Conservation (phyloP, 2,329 filamentous ascomycete species). For the Aspergillus fischeri region DNA sequence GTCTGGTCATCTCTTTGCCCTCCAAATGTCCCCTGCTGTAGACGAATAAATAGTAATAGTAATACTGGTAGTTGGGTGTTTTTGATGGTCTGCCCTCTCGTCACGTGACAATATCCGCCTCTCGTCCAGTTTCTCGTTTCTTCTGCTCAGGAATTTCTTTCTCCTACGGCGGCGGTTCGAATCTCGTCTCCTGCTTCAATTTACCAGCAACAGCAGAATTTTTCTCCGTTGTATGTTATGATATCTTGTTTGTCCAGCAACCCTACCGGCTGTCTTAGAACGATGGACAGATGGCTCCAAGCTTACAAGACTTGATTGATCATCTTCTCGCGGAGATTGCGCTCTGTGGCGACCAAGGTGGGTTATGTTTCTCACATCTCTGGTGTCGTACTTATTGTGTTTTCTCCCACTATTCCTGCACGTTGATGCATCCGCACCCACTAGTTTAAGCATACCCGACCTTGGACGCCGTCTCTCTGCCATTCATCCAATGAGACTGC, state of each 20-base stretch:
- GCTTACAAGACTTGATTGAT: slow-evolving; percentile 55
- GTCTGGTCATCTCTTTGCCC: no score
- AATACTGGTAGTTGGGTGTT: no score
- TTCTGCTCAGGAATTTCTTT: slow-evolving; percentile 3
- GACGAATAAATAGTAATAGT: neutral
- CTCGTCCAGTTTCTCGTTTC: neutral
- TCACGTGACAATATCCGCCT: neutral
- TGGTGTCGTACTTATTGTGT: neutral
- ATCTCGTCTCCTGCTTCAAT: slow-evolving; percentile 20
- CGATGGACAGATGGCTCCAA: slow-evolving; percentile 41
- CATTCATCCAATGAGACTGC: neutral
- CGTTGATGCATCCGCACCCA: slow-evolving; percentile 2
- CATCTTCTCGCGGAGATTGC: slow-evolving; percentile 57
- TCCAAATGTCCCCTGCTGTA: neutral
- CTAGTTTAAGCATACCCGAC: neutral
- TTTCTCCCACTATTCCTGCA: slow-evolving; percentile 9
- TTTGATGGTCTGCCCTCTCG: neutral
- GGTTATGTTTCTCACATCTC: neutral
- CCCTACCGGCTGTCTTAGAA: neutral
- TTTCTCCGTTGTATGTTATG: slow-evolving; percentile 2
- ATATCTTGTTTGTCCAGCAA: neutral
- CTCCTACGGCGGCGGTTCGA: slow-evolving; percentile 28
- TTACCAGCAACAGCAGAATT: neutral
- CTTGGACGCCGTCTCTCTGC: neutral
- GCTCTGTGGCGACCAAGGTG: slow-evolving; percentile 53